Conservation (phyloP, 306 rosid species). For the Acacia crassicarpa region DNA sequence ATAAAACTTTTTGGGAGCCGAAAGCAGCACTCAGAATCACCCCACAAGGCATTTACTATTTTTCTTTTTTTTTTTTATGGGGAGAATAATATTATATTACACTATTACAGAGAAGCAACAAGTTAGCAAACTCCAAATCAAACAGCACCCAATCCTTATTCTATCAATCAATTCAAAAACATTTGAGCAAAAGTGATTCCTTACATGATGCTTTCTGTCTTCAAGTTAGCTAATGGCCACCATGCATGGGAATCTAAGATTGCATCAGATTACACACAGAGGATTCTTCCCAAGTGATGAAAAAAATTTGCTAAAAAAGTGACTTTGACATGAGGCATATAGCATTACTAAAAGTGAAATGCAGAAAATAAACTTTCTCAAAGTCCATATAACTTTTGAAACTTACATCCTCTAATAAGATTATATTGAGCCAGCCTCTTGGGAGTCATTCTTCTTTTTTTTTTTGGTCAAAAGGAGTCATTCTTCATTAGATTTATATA, state of each 20-base stretch:
- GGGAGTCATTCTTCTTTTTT: not conserved
- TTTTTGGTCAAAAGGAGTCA: too few species aligned
- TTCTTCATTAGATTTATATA: not conserved
- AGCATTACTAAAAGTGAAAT: not conserved
- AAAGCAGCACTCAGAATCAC: constrained; percentile 35
- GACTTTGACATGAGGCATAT: not conserved
- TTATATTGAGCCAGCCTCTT: not conserved
- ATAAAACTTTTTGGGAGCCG: constrained; percentile 21
- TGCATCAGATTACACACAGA: not conserved
- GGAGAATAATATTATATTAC: not conserved
- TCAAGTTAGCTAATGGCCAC: not conserved
- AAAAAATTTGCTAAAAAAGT: constrained; percentile 4
- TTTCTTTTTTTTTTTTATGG: not conserved
- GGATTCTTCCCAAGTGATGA: not conserved
- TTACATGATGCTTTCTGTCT: not conserved
- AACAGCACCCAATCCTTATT: constrained; percentile 3
- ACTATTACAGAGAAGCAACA: not conserved
- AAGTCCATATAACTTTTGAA: not conserved
- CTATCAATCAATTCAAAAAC: not conserved
- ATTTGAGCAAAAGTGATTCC: constrained; percentile 1
- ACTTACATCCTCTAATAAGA: not conserved
- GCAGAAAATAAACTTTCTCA: not conserved
- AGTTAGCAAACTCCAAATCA: not conserved
- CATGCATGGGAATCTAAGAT: not conserved
- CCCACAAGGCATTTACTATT: not conserved